phyloP scores from a whole-genome alignment of 2,329 filamentous ascomycete genomes.

The Stemphylium lycopersici region DNA sequence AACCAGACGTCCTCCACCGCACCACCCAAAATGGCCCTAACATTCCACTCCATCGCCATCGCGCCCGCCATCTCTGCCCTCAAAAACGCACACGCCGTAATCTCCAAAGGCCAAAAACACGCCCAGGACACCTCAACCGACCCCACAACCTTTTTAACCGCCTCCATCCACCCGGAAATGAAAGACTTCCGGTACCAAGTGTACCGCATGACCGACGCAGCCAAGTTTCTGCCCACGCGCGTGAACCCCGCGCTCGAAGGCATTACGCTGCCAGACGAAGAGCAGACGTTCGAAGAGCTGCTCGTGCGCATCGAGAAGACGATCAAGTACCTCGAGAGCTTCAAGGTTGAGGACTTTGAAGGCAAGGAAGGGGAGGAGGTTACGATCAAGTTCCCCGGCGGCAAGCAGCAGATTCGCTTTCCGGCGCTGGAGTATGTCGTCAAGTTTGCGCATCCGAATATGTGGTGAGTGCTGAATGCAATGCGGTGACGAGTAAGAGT shows the following conservation, averaged over 20 bases:
- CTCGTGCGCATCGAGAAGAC: constrained; percentile 56
- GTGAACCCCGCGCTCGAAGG: constrained; percentile 45
- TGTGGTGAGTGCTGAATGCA: constrained; percentile 49
- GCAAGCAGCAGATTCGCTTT: constrained; percentile 47
- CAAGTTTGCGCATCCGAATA: constrained; percentile 62
- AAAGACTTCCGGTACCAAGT: constrained; percentile 57
- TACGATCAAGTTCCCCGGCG: constrained; percentile 33
- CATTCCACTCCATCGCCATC: constrained; percentile 48
- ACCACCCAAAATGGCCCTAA: constrained; percentile 25
- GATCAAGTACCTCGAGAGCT: constrained; percentile 54
- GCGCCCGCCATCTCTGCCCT: constrained; percentile 53
- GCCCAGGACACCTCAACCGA: constrained; percentile 48
- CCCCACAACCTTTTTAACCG: constrained; percentile 47
- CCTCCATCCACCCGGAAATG: constrained; percentile 59
- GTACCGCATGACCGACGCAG: constrained; percentile 51
- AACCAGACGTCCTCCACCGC: neutral
- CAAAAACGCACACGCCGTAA: constrained; percentile 50
- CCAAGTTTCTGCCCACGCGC: constrained; percentile 50
- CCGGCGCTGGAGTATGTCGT: constrained; percentile 55
- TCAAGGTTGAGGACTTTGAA: constrained; percentile 53
- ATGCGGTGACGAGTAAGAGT: neutral
- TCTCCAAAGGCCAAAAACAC: constrained; percentile 54
- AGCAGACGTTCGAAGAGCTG: constrained; percentile 59
- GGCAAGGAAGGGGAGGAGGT: constrained; percentile 52
- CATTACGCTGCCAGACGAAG: constrained; percentile 49